A percentile compares a stretch with the other conserved stretches of the same genome.
Evolutionary conservation across 169 alveolate species (phyloP).

Genomic region (Cryptosporidium muris): DNA sequence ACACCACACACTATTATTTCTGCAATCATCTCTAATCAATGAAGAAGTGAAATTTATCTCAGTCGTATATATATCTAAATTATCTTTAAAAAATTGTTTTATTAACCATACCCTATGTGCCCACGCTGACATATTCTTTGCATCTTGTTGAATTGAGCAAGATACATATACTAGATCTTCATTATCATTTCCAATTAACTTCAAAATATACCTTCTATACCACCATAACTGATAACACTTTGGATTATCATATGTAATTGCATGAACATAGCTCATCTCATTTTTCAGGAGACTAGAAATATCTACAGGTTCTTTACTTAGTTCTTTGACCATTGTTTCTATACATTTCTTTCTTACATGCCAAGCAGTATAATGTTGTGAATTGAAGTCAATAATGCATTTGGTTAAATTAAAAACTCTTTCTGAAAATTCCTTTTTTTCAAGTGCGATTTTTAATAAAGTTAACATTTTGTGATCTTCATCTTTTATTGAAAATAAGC

Average conservation of each 20-base stretch:
- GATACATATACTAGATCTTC: slow-evolving; percentile 26
- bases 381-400: slow-evolving; percentile 30
- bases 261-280: slow-evolving; percentile 23
- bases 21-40: slow-evolving; percentile 32
- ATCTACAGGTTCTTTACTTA: neutral
- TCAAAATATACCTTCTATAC: slow-evolving; percentile 42
- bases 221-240: slow-evolving; percentile 66
- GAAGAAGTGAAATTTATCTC: slow-evolving; percentile 22
- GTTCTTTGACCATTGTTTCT: neutral
- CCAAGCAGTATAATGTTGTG: slow-evolving; percentile 70
- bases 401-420: slow-evolving; percentile 22
- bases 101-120: slow-evolving; percentile 60
- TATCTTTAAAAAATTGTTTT: neutral
- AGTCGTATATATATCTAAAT: neutral
- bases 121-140: slow-evolving; percentile 67
- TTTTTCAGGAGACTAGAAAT: slow-evolving; percentile 1
- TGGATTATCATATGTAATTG: slow-evolving; percentile 22
- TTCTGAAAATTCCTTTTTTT: slow-evolving; percentile 3
- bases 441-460: slow-evolving; percentile 9
- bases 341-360: slow-evolving; percentile 32
- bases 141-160: slow-evolving; percentile 1
- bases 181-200: slow-evolving; percentile 46
- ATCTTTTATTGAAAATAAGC: slow-evolving; percentile 10
- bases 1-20: slow-evolving; percentile 70
- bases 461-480: slow-evolving; percentile 27